phyloP scores from a whole-genome alignment of 2,329 filamentous ascomycete genomes.

The Diaporthe destruens region DNA sequence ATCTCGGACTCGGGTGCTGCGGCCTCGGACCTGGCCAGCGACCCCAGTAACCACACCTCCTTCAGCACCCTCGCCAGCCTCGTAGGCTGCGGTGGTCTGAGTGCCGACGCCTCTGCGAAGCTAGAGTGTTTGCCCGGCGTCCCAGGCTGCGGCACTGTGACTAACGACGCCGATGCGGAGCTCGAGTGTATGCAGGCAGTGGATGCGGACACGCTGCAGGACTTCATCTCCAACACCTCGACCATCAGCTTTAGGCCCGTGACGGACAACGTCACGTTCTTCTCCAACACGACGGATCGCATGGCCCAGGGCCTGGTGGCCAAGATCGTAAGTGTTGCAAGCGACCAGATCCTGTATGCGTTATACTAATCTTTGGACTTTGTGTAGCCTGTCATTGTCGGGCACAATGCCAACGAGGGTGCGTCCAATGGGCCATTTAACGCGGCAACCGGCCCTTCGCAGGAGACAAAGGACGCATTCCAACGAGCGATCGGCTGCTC shows the following conservation, averaged over 20 bases:
- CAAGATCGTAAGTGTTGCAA: conserved; percentile 44
- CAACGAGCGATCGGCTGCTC: conserved; percentile 18
- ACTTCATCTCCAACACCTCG: conserved; percentile 48
- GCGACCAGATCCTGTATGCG: neutral
- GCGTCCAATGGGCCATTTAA: conserved; percentile 12
- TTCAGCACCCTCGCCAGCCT: conserved; percentile 56
- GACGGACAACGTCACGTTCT: conserved; percentile 50
- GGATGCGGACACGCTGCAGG: conserved; percentile 50
- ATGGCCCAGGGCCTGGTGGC: conserved; percentile 48
- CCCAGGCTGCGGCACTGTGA: too few relatives aligned
- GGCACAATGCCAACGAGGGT: conserved; percentile 46
- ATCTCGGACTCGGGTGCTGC: conserved; percentile 56
- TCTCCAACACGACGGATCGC: conserved; percentile 50
- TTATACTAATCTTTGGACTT: neutral
- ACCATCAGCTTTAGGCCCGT: conserved; percentile 50
- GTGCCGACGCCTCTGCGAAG: conserved; percentile 46
- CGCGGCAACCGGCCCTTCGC: neutral
- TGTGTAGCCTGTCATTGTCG: conserved; percentile 45
- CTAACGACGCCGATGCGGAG: conserved; percentile 46
- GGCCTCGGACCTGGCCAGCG: conserved; percentile 33
- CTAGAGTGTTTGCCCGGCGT: conserved; percentile 57
- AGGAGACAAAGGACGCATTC: conserved; percentile 10
- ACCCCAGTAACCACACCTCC: conserved; percentile 48
- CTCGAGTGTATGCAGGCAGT: conserved; percentile 55
- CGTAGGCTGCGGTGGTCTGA: conserved; percentile 53